phyloP scores from a whole-genome alignment of 352 stramenopile genomes.

The Globisporangium viniferum region DNA sequence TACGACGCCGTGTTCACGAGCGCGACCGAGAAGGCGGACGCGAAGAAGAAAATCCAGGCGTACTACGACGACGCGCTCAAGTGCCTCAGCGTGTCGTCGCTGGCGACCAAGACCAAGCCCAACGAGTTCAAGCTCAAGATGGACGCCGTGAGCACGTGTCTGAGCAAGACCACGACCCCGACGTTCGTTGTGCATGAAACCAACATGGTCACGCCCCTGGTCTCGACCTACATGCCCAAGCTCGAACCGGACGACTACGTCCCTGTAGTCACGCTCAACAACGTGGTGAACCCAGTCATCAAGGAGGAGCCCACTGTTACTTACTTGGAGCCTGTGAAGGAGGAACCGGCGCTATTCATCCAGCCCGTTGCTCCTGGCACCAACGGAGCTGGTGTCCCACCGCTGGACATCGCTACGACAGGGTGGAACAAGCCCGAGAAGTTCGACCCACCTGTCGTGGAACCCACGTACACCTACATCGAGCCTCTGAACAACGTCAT shows the following conservation, averaged over 20 bases:
- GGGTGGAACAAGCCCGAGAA: no score
- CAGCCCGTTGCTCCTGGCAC: not conserved
- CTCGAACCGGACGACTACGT: slow-evolving; percentile 6
- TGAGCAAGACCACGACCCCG: not conserved
- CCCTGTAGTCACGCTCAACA: not conserved
- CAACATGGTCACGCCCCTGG: not conserved
- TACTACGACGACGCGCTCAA: slow-evolving; percentile 8
- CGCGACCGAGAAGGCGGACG: not conserved
- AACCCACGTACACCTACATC: not conserved
- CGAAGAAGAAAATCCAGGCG: not conserved
- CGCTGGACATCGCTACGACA: not conserved
- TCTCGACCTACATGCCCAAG: slow-evolving; percentile 9
- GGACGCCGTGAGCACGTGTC: not conserved
- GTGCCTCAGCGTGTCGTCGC: not conserved
- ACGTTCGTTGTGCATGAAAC: slow-evolving; percentile 5
- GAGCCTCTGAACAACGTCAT: not conserved
- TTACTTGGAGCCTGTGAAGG: no score
- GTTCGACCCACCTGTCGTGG: no score
- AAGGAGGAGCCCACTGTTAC: no score
- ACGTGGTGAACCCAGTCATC: no score
- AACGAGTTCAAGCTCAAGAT: slow-evolving; percentile 6
- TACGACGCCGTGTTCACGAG: not conserved
- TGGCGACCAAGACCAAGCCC: not conserved
- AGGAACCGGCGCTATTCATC: not conserved
- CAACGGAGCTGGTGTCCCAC: not conserved